Conservation (phyloP, 768 basidiomycete genomes). For the Sporobolomyces roseus region DNA sequence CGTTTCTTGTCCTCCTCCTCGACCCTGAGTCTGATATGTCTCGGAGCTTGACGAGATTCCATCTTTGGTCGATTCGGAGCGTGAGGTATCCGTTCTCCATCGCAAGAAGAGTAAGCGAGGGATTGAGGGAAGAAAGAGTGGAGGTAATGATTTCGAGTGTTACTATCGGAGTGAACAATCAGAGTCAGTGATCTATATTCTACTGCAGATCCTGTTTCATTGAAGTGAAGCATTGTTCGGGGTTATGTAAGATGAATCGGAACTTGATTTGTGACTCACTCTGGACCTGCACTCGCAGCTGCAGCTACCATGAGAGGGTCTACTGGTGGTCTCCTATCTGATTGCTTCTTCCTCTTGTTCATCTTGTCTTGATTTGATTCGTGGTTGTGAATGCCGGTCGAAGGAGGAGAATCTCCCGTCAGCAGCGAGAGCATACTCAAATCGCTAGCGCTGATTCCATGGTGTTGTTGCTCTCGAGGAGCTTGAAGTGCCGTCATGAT, state of each 20-base stretch:
- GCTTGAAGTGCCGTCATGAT: background rate
- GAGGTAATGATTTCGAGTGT: conserved; percentile 79
- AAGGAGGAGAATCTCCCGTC: conserved; percentile 8
- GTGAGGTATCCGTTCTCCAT: conserved; percentile 26
- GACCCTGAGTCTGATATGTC: conserved; percentile 38
- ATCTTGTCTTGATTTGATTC: background rate
- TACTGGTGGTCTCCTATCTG: conserved; percentile 45
- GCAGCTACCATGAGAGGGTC: conserved; percentile 77
- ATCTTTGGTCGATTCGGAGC: conserved; percentile 22
- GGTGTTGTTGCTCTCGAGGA: background rate
- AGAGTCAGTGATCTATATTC: background rate
- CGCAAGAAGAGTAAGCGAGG: conserved; percentile 48
- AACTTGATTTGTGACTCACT: too few relatives aligned
- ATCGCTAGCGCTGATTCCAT: conserved; percentile 53
- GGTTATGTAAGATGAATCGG: too few relatives aligned
- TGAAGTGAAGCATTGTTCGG: background rate
- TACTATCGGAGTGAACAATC: conserved; percentile 43
- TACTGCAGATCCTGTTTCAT: too few relatives aligned
- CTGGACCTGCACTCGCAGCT: conserved; percentile 67
- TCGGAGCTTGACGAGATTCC: conserved; percentile 43
- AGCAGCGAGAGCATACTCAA: conserved; percentile 65
- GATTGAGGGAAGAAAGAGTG: conserved; percentile 68
- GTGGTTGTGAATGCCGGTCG: background rate
- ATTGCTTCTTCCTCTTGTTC: background rate
- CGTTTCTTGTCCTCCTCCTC: conserved; percentile 32